Evolutionary conservation across 768 basidiomycete species (phyloP).

Genomic region (Rhizopogon vesiculosus): DNA sequence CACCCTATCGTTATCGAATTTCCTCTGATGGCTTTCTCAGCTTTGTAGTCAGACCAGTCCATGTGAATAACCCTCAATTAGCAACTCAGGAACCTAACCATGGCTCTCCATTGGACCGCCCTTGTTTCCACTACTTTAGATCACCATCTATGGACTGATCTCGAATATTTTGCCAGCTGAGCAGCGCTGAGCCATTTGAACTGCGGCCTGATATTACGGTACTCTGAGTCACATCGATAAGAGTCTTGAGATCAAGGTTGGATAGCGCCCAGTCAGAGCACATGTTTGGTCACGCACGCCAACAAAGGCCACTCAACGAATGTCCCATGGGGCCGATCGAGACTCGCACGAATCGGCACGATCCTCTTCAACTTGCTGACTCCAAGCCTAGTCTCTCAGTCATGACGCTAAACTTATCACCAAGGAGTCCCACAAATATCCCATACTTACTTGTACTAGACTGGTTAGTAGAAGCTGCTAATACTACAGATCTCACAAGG

Average conservation of each 20-base stretch:
- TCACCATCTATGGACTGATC: neutral
- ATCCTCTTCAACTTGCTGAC: too few relatives aligned
- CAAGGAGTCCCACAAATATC: too few relatives aligned
- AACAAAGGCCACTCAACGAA: too few relatives aligned
- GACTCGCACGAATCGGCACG: too few relatives aligned
- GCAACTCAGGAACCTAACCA: neutral
- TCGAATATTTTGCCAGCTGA: neutral
- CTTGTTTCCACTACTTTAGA: neutral
- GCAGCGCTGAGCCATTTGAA: neutral
- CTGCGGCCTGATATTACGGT: neutral
- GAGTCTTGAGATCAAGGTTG: neutral
- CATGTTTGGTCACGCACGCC: too few relatives aligned
- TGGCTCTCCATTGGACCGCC: neutral
- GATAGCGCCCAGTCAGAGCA: too few relatives aligned
- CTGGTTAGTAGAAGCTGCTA: too few relatives aligned
- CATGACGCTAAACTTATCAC: too few relatives aligned
- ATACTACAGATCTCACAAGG: too few relatives aligned
- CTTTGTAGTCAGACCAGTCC: neutral
- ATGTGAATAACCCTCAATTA: neutral
- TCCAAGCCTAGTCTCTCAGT: too few relatives aligned
- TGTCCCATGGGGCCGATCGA: too few relatives aligned
- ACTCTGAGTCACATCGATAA: neutral
- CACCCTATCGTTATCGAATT: neutral
- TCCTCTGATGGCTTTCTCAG: neutral
- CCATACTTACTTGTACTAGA: too few relatives aligned